phyloP scores from a whole-genome alignment of 2,329 filamentous ascomycete genomes.

The Corynespora cassiicola region DNA sequence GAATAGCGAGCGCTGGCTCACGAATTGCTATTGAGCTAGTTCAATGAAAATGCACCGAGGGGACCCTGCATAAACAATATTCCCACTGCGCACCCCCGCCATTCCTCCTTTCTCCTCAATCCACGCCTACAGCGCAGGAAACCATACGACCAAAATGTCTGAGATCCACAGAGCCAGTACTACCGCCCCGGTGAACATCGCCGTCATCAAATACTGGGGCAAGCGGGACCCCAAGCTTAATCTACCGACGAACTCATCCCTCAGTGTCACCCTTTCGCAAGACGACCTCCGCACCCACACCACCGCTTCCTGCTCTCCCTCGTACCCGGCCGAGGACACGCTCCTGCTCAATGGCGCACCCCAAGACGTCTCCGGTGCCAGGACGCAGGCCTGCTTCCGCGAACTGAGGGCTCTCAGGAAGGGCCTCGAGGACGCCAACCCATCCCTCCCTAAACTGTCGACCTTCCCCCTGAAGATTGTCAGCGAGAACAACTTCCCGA shows the following conservation, averaged over 20 bases:
- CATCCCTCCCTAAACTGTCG: constrained; percentile 82
- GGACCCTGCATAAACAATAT: constrained; percentile 39
- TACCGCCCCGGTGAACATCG: constrained; percentile 97
- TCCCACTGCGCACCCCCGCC: constrained; percentile 20
- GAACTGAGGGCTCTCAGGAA: constrained; percentile 81
- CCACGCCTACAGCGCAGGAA: constrained; percentile 10
- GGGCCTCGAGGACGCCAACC: constrained; percentile 73
- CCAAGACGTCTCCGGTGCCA: constrained; percentile 84
- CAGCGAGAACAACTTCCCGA: constrained; percentile 98
- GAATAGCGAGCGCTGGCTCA: too few species aligned
- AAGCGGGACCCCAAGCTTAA: constrained; percentile 95
- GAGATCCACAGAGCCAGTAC: constrained; percentile 89
- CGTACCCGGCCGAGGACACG: constrained; percentile 71
- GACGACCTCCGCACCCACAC: constrained; percentile 93
- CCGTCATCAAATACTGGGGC: constrained; percentile 99
- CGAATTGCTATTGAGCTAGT: too few species aligned
- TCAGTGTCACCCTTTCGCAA: constrained; percentile 96
- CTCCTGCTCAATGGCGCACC: constrained; percentile 83
- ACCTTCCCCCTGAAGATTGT: constrained; percentile 81
- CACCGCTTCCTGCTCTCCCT: constrained; percentile 85
- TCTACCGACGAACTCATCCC: constrained; percentile 95
- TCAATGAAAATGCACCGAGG: too few species aligned
- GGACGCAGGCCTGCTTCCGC: constrained; percentile 93
- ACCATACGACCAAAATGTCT: constrained; percentile 41
- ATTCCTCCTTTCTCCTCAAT: constrained; percentile 14